These are phyloP conservation scores for Hypoxylon sp. DNA, from an alignment of 2,329 filamentous ascomycete genomes.

Conservation along the genomic window DNA sequence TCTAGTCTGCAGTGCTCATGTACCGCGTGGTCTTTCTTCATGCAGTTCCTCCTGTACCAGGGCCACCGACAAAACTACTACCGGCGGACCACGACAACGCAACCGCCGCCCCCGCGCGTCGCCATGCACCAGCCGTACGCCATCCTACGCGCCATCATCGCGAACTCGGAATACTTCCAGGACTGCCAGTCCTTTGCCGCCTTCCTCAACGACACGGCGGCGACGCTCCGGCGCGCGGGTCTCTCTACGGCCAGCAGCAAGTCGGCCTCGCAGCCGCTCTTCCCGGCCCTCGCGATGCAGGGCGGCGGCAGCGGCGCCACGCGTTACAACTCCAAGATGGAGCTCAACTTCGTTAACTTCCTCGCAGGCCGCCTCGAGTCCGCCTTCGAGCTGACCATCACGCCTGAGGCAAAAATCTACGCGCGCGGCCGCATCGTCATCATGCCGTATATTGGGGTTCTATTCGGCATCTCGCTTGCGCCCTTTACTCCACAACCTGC, in stretches of 20 bases:
- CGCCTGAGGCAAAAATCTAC: slow-evolving; percentile 53
- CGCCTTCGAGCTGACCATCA: slow-evolving; percentile 59
- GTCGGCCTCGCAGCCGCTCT: slow-evolving; percentile 55
- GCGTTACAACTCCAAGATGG: slow-evolving; percentile 56
- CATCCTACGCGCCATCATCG: slow-evolving; percentile 65
- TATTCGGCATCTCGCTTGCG: slow-evolving; percentile 49
- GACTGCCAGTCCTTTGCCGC: slow-evolving; percentile 55
- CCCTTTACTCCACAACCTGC: slow-evolving; percentile 34
- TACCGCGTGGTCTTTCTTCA: slow-evolving; percentile 72
- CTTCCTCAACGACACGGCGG: slow-evolving; percentile 59
- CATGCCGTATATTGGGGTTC: slow-evolving; percentile 38
- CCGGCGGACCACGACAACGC: slow-evolving; percentile 70
- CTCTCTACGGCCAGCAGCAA: slow-evolving; percentile 57
- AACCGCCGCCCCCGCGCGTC: slow-evolving; percentile 53
- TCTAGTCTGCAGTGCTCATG: slow-evolving; percentile 65
- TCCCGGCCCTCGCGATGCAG: slow-evolving; percentile 35
- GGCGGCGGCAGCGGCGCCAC: slow-evolving; percentile 37
- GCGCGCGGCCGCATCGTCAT: slow-evolving; percentile 33
- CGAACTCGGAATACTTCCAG: slow-evolving; percentile 59
- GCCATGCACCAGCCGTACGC: slow-evolving; percentile 58
- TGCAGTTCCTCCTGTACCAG: slow-evolving; percentile 82
- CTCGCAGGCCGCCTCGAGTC: slow-evolving; percentile 58
- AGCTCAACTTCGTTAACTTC: slow-evolving; percentile 57
- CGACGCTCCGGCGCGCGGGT: slow-evolving; percentile 60
- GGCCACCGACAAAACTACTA: slow-evolving; percentile 81